These are phyloP conservation scores for Epithemia pelagica DNA, from an alignment of 108 stramenopile genomes.

Conservation along the genomic window DNA sequence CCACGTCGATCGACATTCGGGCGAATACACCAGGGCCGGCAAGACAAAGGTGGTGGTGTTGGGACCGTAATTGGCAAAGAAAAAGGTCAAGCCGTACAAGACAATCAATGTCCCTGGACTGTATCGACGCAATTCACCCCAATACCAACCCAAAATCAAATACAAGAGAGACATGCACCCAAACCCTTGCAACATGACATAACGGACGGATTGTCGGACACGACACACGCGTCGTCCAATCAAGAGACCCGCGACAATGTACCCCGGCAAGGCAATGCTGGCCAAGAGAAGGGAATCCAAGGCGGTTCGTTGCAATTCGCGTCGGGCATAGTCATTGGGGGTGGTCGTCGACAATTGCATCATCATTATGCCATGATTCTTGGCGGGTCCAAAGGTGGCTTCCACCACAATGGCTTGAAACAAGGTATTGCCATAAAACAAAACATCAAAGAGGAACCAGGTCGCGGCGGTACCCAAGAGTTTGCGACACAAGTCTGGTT, in stretches of 20 bases:
- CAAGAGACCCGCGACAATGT: conserved; percentile 49
- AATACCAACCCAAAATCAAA: conserved; percentile 56
- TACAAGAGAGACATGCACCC: conserved; percentile 61
- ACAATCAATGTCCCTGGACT: conserved; percentile 33
- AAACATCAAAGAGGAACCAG: conserved; percentile 82
- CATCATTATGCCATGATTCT: neutral
- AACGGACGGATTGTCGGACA: conserved; percentile 49
- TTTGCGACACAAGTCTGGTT: conserved; percentile 54
- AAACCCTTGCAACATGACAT: conserved; percentile 78
- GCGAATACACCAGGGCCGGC: conserved; percentile 62
- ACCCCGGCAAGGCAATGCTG: conserved; percentile 72
- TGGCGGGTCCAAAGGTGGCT: conserved; percentile 69
- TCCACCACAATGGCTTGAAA: conserved; percentile 81
- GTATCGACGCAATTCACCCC: conserved; percentile 31
- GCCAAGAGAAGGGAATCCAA: conserved; percentile 33
- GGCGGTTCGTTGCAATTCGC: conserved; percentile 18
- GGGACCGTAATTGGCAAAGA: conserved; percentile 84
- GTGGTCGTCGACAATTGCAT: neutral
- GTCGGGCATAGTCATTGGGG: neutral
- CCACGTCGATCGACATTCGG: conserved; percentile 61
- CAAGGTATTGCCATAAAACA: conserved; percentile 85
- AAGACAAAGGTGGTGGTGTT: conserved; percentile 69
- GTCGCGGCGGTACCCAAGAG: conserved; percentile 72
- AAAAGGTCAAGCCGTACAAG: conserved; percentile 73
- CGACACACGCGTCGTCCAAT: conserved; percentile 45